phyloP scores from a whole-genome alignment of 768 basidiomycete species.

The Xanthoconium purpureum region DNA sequence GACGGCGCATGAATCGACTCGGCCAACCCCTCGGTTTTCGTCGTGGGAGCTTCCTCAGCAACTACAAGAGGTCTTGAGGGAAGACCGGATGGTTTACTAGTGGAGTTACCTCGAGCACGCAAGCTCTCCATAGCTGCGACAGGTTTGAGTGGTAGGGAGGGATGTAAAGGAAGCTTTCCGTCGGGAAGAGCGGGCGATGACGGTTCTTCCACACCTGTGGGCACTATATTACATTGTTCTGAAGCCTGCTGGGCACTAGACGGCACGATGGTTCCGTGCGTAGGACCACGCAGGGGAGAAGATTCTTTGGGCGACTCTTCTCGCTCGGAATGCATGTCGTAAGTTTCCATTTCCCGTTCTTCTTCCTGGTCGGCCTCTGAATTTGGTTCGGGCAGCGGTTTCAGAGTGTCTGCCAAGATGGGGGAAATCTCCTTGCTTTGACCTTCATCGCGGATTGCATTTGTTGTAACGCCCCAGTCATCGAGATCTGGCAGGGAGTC shows the following conservation, averaged over 20 bases:
- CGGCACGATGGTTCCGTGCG: not conserved
- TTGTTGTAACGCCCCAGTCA: conserved; percentile 74
- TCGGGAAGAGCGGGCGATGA: conserved; percentile 8
- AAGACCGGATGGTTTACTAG: conserved; percentile 12
- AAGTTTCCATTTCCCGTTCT: conserved; percentile 22
- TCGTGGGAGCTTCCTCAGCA: conserved; percentile 10
- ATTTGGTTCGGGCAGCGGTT: conserved; percentile 51
- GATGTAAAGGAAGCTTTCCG: conserved; percentile 35
- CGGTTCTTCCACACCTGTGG: conserved; percentile 5
- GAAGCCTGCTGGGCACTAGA: conserved; percentile 7
- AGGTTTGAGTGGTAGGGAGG: conserved; percentile 50
- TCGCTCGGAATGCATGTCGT: conserved; percentile 7
- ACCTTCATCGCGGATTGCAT: conserved; percentile 25
- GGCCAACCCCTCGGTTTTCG: conserved; percentile 21
- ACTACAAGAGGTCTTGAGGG: conserved; percentile 9
- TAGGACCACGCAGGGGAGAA: conserved; percentile 5
- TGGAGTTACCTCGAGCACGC: conserved; percentile 11
- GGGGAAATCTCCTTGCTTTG: conserved; percentile 56
- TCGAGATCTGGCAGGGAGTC: conserved; percentile 76
- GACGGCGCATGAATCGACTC: conserved; percentile 28
- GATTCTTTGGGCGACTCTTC: conserved; percentile 7
- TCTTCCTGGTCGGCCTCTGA: conserved; percentile 24
- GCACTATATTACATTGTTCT: conserved; percentile 20
- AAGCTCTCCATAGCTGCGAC: conserved; percentile 22
- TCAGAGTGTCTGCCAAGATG: conserved; percentile 61